A percentile compares a stretch with the other conserved stretches of the same genome.
These are phyloP conservation scores for Hyphodiscus sp. DNA, from an alignment of 2,329 filamentous ascomycete species.

Conservation along the genomic window DNA sequence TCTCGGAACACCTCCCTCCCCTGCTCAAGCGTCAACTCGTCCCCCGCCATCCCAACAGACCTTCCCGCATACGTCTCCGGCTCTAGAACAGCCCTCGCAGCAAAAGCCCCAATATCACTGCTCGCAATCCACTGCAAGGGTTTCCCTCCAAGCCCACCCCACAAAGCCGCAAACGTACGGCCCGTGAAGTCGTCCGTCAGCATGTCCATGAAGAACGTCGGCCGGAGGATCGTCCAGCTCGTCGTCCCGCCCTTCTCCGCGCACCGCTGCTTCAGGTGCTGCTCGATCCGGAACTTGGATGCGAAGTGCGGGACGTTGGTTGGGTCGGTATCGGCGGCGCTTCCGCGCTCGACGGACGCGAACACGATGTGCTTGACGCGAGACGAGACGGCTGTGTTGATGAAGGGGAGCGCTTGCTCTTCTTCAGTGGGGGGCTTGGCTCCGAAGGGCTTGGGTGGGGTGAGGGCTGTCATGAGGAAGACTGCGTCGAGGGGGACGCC, in stretches of 20 bases:
- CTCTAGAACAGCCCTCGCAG: conserved; percentile 29
- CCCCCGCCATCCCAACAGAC: conserved; percentile 33
- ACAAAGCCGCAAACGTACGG: conserved; percentile 18
- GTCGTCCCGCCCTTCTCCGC: conserved; percentile 9
- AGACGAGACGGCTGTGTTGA: conserved; percentile 49
- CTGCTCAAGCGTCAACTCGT: conserved; percentile 32
- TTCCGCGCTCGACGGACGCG: conserved; percentile 57
- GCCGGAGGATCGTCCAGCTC: conserved; percentile 47
- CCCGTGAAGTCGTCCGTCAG: conserved; percentile 15
- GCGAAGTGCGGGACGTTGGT: conserved; percentile 57
- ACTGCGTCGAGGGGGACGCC: background rate
- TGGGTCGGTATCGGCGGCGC: conserved; percentile 43
- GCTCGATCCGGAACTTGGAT: conserved; percentile 55
- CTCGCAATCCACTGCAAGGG: conserved; percentile 31
- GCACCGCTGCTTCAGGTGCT: conserved; percentile 39
- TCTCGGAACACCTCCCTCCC: conserved; percentile 26
- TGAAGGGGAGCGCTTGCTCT: conserved; percentile 49
- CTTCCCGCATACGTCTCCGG: conserved; percentile 27
- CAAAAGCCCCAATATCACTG: conserved; percentile 34
- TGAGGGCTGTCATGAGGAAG: background rate
- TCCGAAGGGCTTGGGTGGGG: no score
- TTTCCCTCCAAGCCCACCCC: conserved; percentile 23
- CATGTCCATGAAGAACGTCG: conserved; percentile 48
- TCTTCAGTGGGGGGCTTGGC: conserved; percentile 34
- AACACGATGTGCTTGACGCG: conserved; percentile 57